phyloP scores from a whole-genome alignment of 2,329 filamentous ascomycete genomes.

The Aspergillus aculeatus region DNA sequence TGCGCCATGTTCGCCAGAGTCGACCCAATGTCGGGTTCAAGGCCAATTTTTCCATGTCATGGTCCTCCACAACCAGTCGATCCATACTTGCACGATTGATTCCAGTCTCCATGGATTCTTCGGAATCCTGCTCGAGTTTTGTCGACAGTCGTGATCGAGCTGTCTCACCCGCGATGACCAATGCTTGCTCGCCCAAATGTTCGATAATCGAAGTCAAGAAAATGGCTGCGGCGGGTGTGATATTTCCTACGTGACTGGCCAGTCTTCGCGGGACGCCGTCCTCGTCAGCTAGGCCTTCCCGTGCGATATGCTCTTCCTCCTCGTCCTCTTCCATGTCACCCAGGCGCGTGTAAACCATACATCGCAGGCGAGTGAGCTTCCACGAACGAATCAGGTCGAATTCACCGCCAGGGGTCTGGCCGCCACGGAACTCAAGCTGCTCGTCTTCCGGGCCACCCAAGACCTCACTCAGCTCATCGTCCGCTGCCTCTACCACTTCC shows the following conservation, averaged over 20 bases:
- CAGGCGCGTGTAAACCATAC: constrained; percentile 97
- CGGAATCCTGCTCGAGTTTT: constrained; percentile 53
- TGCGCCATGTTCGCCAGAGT: constrained; percentile 94
- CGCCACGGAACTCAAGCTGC: constrained; percentile 60
- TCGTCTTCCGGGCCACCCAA: constrained; percentile 77
- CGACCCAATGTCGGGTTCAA: constrained; percentile 84
- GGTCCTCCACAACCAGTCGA: constrained; percentile 78
- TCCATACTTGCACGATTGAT: constrained; percentile 50
- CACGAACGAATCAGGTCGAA: constrained; percentile 93
- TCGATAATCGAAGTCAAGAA: constrained; percentile 94
- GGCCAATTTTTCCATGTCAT: constrained; percentile 89
- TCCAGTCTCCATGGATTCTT: constrained; percentile 52
- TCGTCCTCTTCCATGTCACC: constrained; percentile 98
- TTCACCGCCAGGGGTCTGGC: constrained; percentile 53
- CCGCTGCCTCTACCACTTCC: constrained; percentile 77
- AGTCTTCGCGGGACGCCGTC: constrained; percentile 58
- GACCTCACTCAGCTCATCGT: constrained; percentile 85
- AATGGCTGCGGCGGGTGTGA: constrained; percentile 90
- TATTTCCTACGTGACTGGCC: constrained; percentile 58
- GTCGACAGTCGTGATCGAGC: constrained; percentile 53
- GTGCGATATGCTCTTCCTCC: constrained; percentile 82
- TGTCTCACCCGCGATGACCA: constrained; percentile 83
- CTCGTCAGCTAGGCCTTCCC: constrained; percentile 67
- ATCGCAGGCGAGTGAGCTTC: constrained; percentile 87
- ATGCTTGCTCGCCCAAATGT: constrained; percentile 85